Percentiles rank a stretch among this genome's conserved stretches.
Conservation (phyloP, 2,329 filamentous ascomycete genomes). For the Epicoccum sorghinum region DNA sequence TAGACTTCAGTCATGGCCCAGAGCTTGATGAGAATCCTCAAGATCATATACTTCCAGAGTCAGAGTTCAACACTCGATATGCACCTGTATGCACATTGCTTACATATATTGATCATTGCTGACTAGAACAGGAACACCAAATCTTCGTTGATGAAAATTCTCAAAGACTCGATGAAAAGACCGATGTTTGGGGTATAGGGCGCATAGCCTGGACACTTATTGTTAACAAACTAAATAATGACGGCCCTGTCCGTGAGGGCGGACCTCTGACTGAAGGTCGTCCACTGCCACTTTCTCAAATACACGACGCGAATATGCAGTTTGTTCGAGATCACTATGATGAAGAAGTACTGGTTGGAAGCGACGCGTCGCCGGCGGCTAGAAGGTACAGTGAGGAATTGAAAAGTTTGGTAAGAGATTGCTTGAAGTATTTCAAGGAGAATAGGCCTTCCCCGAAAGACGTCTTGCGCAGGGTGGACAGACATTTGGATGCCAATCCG, state of each 20-base stretch:
- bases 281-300: background rate
- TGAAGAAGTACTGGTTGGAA: background rate
- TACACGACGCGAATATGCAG: background rate
- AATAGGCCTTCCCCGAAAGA: background rate
- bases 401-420: background rate
- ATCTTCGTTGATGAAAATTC: background rate
- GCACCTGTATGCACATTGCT: background rate
- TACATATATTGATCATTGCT: background rate
- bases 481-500: background rate
- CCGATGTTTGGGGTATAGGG: constrained; percentile 6
- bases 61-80: background rate
- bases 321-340: background rate
- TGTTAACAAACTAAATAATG: background rate
- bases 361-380: background rate
- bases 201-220: constrained; percentile 1
- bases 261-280: background rate
- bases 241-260: background rate
- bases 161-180: background rate
- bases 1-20: background rate
- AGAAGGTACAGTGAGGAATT: background rate
- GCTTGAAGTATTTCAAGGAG: background rate
- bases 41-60: background rate
- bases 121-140: background rate
- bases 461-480: background rate
- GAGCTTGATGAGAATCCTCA: background rate